Conservation (phyloP, 768 basidiomycete species). For the Gloeophyllum trabeum region DNA sequence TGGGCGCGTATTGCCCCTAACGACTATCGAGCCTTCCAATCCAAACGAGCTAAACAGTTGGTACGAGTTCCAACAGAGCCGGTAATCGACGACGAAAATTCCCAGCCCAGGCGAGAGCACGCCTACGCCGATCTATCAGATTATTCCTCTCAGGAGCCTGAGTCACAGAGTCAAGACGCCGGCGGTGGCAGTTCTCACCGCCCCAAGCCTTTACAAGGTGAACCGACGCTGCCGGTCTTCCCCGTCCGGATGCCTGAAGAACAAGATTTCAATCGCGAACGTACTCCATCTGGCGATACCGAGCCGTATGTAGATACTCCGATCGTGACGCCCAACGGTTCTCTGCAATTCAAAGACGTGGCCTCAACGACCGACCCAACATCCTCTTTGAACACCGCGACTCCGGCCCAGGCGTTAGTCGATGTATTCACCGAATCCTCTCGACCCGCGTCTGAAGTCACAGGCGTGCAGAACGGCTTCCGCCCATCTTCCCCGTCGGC, state of each 20-base stretch:
- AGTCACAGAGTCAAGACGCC: too few relatives aligned
- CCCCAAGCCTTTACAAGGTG: slow-evolving; percentile 3
- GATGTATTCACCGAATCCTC: too few relatives aligned
- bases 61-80: slow-evolving; percentile 25
- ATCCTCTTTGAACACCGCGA: too few relatives aligned
- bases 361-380: slow-evolving; percentile 2
- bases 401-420: too few relatives aligned
- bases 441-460: too few relatives aligned
- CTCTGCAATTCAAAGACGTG: slow-evolving; percentile 27
- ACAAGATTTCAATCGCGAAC: not conserved
- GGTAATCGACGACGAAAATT: slow-evolving; percentile 9
- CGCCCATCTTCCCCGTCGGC: too few relatives aligned
- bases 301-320: slow-evolving; percentile 40
- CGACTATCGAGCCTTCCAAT: too few relatives aligned
- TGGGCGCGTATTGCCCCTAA: slow-evolving; percentile 1
- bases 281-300: slow-evolving; percentile 30
- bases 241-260: not conserved
- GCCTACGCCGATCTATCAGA: slow-evolving; percentile 4
- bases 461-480: too few relatives aligned
- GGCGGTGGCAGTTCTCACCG: not conserved
- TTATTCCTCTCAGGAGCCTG: slow-evolving; percentile 2
- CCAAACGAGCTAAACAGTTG: slow-evolving; percentile 16
- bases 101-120: not conserved
- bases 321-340: slow-evolving; percentile 41
- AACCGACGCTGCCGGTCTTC: not conserved